These are phyloP conservation scores for Ramaria sp. DNA, from an alignment of 768 basidiomycete genomes.

Conservation along the genomic window DNA sequence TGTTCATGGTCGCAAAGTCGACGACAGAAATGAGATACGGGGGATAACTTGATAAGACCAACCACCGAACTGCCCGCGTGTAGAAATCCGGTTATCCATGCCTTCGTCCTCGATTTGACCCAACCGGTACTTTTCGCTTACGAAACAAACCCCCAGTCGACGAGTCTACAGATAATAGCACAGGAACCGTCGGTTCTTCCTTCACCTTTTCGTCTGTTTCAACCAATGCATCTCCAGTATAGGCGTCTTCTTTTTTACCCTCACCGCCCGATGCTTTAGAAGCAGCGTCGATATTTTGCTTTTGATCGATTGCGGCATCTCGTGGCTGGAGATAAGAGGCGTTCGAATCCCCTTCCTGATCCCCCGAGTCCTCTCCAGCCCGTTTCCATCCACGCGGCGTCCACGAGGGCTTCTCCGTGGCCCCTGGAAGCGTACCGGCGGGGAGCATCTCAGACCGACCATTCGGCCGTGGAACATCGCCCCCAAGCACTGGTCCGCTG, in stretches of 20 bases:
- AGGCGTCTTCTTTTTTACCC: neutral
- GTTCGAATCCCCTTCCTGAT: constrained; percentile 7
- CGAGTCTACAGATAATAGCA: neutral
- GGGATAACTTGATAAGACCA: too few relatives aligned
- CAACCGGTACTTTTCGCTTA: constrained; percentile 9
- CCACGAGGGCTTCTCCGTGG: constrained; percentile 23
- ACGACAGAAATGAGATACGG: neutral
- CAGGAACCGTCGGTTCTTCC: constrained; percentile 1
- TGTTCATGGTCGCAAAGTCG: neutral
- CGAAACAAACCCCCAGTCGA: constrained; percentile 7
- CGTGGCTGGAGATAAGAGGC: neutral
- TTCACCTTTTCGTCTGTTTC: neutral
- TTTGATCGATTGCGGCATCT: constrained; percentile 1
- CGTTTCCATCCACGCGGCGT: constrained; percentile 26
- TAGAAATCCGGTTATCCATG: too few relatives aligned
- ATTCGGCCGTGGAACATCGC: constrained; percentile 4
- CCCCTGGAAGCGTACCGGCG: neutral
- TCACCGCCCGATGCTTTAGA: neutral
- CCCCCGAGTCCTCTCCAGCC: constrained; percentile 6
- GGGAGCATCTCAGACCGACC: neutral
- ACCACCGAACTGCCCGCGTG: too few relatives aligned
- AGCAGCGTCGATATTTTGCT: neutral
- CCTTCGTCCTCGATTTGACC: constrained; percentile 2
- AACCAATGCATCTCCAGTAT: neutral
- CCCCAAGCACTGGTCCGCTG: constrained; percentile 12